A percentile compares a stretch with the other conserved stretches of the same genome.
phyloP scores from a whole-genome alignment of 2,329 filamentous ascomycete genomes.

The Epichloe gansuensis region DNA sequence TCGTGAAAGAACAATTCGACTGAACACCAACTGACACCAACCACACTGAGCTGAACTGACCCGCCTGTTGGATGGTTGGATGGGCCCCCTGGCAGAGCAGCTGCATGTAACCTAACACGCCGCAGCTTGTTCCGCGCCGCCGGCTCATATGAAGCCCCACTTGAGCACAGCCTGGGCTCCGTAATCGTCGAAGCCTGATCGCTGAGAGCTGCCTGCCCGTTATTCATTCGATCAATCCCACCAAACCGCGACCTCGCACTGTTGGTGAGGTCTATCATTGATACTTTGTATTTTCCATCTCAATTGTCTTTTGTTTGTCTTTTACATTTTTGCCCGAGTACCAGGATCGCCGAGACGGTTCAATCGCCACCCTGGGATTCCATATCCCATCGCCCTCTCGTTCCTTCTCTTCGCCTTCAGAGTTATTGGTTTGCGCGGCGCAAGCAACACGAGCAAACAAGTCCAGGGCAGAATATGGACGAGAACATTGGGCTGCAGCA shows the following conservation, averaged over 20 bases:
- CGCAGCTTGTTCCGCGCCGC: too few relatives aligned
- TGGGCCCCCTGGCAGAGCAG: too few relatives aligned
- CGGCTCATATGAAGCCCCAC: too few relatives aligned
- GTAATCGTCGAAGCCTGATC: constrained; percentile 3
- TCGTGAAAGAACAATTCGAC: too few relatives aligned
- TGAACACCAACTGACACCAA: too few relatives aligned
- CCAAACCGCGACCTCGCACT: neutral
- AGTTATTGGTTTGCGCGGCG: constrained; percentile 1
- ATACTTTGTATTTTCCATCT: neutral
- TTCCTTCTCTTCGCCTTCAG: neutral
- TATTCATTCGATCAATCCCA: neutral
- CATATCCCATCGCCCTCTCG: neutral
- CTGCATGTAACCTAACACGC: too few relatives aligned
- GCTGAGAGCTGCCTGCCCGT: neutral
- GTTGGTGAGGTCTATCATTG: neutral
- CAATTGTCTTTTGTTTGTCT: neutral
- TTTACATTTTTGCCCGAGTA: neutral
- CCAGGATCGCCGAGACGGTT: neutral
- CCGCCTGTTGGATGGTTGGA: too few relatives aligned
- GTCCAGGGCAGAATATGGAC: constrained; percentile 19
- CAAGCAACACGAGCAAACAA: neutral
- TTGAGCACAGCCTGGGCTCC: neutral
- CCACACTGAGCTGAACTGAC: too few relatives aligned
- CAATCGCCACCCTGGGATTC: neutral
- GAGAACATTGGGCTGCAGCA: constrained; percentile 24